These are phyloP conservation scores for Perilla frutescens DNA, from an alignment of 257 asterid species.

Conservation along the genomic window DNA sequence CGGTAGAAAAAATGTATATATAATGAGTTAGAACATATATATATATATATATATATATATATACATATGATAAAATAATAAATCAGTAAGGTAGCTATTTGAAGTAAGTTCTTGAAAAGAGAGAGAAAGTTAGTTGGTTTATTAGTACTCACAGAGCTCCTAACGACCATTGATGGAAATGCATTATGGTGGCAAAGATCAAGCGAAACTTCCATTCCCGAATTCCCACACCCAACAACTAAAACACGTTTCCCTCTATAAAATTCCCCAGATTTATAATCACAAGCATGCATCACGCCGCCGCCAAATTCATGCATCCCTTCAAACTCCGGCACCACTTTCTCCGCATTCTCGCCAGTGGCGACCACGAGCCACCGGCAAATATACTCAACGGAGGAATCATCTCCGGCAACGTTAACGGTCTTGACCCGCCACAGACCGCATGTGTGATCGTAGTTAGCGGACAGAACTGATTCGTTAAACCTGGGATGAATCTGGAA, in stretches of 20 bases:
- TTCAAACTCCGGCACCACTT: slow-evolving; percentile 62
- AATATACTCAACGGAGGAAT: slow-evolving; percentile 54
- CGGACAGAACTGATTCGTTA: slow-evolving; percentile 67
- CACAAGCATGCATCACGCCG: slow-evolving; percentile 71
- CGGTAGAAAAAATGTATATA: too few relatives aligned
- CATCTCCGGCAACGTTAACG: slow-evolving; percentile 35
- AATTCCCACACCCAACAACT: slow-evolving; percentile 83
- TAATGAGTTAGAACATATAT: too few relatives aligned
- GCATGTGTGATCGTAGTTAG: slow-evolving; percentile 64
- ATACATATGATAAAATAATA: too few relatives aligned
- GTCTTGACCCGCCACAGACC: slow-evolving; percentile 76
- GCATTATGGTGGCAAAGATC: slow-evolving; percentile 82
- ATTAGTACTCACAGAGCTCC: slow-evolving; percentile 65
- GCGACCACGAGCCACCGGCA: slow-evolving; percentile 88
- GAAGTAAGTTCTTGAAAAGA: too few relatives aligned
- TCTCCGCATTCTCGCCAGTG: slow-evolving; percentile 81
- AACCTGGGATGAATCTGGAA: slow-evolving; percentile 70
- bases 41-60: too few relatives aligned
- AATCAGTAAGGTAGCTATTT: too few relatives aligned
- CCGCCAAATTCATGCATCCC: slow-evolving; percentile 68
- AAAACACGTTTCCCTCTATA: slow-evolving; percentile 59
- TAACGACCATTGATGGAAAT: slow-evolving; percentile 72
- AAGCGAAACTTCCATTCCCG: slow-evolving; percentile 85
- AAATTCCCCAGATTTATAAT: slow-evolving; percentile 66
- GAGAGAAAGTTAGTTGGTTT: background rate